Conservation (phyloP, 768 basidiomycete genomes). For the Russula abietina region DNA sequence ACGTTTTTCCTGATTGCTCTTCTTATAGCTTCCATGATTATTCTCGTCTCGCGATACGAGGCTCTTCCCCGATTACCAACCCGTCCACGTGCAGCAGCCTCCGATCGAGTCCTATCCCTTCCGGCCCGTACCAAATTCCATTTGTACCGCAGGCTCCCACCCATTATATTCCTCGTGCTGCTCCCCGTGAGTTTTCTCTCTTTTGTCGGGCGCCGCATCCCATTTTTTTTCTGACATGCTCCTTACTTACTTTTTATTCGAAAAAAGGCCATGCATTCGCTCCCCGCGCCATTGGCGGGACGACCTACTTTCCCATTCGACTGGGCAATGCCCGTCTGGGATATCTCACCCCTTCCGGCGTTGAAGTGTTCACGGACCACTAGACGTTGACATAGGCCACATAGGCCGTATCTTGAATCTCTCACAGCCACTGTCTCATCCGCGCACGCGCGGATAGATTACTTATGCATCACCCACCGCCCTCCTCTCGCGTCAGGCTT, state of each 20-base stretch:
- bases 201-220: too few relatives aligned
- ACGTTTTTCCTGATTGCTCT: neutral
- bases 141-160: neutral
- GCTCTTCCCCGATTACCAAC: neutral
- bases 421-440: neutral
- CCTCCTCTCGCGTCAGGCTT: neutral
- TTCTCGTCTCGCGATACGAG: neutral
- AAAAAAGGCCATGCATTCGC: neutral
- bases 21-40: slow-evolving; percentile 9
- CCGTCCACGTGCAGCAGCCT: slow-evolving; percentile 8
- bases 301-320: slow-evolving; percentile 19
- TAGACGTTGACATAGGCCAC: neutral
- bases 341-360: slow-evolving; percentile 14
- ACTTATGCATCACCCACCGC: too few relatives aligned
- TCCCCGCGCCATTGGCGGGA: slow-evolving; percentile 15
- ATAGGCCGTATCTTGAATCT: too few relatives aligned
- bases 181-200: neutral
- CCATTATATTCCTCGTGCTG: neutral
- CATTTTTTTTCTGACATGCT: neutral
- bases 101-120: slow-evolving; percentile 12
- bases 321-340: slow-evolving; percentile 4
- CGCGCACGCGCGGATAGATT: neutral
- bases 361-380: slow-evolving; percentile 6
- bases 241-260: neutral
- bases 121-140: neutral